Base-by-base conservation (phyloP, 2,329 filamentous ascomycete species). In the Ustulina deusta region DNA sequence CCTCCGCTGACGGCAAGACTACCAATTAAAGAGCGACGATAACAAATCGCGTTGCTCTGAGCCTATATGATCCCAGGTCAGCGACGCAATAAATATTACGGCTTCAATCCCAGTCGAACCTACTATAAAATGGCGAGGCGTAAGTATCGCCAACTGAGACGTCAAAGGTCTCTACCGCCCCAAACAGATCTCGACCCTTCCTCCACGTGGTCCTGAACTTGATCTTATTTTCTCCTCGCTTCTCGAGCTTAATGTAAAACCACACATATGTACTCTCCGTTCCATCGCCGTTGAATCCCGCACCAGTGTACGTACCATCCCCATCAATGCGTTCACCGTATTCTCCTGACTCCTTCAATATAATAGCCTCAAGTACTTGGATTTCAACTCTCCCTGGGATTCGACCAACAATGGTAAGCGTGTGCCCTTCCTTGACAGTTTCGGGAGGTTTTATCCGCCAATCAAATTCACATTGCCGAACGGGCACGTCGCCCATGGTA, bases 181-280 rank as follows among this genome's bases (percentile, higher is more conserved):
- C 65, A 32, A 22, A 66, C 3, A 67, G 6, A 15, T 36, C 40
- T 13, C 11, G 7, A 22, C 48, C 38, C 6, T 20, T 20, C 17
- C 13, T 42, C 65, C 65, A 67, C 3, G 60, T 51, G 42, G 56
- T n/a, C 17, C 60, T 55, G 20, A 67, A 60, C 60, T 51, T 54
- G 49, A 49, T n/a, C 25, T 27, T 54, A n/a, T 29, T 11, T 3
- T 10, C 44, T 6, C 56, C 65, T 13, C 1, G 7, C 3, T 17
- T 3, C 5, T 20, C 27, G 10, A 32, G 2, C 9, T 2, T 7
- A 1, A 67, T 27, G 20, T 49, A 51, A 29, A 67, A 67, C 55
- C 40, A 67, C 9, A 63, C 34, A 10, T 63, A 63, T 2, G 60
- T 67, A 10, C n/a, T 6, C 15, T 29, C 20, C 17, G 6, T 13